Percentiles rank a stretch among this genome's conserved stretches.
These are phyloP conservation scores for Lichtheimia ramosa DNA, from an alignment of 371 early-diverging fungal species.

Conservation along the genomic window DNA sequence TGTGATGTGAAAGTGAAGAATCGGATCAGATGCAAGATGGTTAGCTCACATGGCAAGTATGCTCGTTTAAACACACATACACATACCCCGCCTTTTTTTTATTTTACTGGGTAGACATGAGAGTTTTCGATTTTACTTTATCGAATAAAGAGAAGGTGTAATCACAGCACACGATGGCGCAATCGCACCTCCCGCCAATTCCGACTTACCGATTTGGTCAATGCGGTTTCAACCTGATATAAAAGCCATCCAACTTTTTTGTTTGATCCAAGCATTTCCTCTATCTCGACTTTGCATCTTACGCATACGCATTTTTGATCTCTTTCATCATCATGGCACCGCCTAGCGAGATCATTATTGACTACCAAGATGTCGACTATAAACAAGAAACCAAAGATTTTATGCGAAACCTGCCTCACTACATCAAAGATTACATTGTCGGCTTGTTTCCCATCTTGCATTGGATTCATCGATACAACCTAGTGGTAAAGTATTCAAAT, in stretches of 20 bases:
- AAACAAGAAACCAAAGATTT: slow-evolving; percentile 24
- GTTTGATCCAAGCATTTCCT: not conserved
- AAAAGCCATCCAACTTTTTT: not conserved
- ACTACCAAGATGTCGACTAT: slow-evolving; percentile 28
- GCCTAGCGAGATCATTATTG: slow-evolving; percentile 25
- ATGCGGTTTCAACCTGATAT: not conserved
- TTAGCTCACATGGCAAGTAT: too few relatives aligned
- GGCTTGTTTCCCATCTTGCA: slow-evolving; percentile 62
- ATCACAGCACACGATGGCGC: slow-evolving; percentile 2
- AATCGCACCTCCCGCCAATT: not conserved
- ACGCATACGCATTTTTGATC: too few relatives aligned
- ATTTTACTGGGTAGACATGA: too few relatives aligned
- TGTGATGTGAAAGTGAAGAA: too few relatives aligned
- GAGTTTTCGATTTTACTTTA: too few relatives aligned
- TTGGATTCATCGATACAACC: slow-evolving; percentile 79
- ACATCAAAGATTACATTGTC: slow-evolving; percentile 28
- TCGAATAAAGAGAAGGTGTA: not conserved
- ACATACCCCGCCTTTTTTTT: too few relatives aligned
- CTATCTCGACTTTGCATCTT: not conserved
- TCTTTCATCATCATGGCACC: not conserved
- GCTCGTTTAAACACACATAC: too few relatives aligned
- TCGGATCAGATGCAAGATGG: too few relatives aligned
- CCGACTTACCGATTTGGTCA: slow-evolving; percentile 1
- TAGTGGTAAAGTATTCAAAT: slow-evolving; percentile 14
- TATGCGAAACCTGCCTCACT: slow-evolving; percentile 24